These are phyloP conservation scores for Starmerella floris DNA, from an alignment of 805 yeast species.

Conservation along the genomic window DNA sequence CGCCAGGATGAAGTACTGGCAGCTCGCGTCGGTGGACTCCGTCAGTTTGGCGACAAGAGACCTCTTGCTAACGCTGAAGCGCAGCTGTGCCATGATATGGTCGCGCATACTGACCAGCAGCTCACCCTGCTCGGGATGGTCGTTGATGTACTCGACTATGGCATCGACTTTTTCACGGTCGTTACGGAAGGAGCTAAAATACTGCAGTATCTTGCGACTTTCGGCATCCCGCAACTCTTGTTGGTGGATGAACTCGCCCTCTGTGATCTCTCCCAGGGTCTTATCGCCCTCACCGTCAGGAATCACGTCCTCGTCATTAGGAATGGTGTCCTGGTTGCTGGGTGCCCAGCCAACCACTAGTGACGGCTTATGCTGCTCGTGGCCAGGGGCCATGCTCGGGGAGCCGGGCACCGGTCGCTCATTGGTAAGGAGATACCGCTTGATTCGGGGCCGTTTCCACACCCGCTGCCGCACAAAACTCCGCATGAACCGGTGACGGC, in stretches of 20 bases:
- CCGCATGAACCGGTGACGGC: constrained; percentile 39
- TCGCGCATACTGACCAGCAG: constrained; percentile 6
- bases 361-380: background rate
- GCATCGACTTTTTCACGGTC: constrained; percentile 20
- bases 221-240: background rate
- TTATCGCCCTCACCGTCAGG: background rate
- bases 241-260: background rate
- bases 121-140: constrained; percentile 9
- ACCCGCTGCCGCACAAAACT: constrained; percentile 52
- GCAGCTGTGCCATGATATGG: constrained; percentile 10
- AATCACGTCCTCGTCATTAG: background rate
- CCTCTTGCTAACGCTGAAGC: constrained; percentile 15
- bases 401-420: background rate
- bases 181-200: constrained; percentile 15
- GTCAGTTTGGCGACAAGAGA: constrained; percentile 8
- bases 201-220: background rate
- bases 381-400: background rate
- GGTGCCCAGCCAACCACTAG: background rate
- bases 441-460: constrained; percentile 39
- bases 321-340: background rate
- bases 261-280: too few relatives aligned
- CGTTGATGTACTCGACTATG: constrained; percentile 8
- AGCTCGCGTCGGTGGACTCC: constrained; percentile 5
- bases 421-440: constrained; percentile 3
- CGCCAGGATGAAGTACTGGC: constrained; percentile 10